Conservation (phyloP, 1,139 yeast species). For the Nakaseomyces sp. region DNA sequence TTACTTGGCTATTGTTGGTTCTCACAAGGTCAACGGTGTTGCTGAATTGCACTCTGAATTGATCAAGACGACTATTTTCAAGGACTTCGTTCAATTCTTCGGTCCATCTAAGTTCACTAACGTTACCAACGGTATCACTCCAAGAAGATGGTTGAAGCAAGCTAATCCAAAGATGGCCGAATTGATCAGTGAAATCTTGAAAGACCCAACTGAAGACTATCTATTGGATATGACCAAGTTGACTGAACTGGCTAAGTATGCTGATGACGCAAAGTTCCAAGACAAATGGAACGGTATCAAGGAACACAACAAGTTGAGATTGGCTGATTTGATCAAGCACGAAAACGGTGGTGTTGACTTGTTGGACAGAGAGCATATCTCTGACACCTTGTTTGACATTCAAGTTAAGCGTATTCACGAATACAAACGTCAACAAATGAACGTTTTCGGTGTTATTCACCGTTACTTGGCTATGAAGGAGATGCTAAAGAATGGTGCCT, state of each 20-base stretch:
- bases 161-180: constrained; percentile 76
- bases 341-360: constrained; percentile 58
- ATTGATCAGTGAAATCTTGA: constrained; percentile 59
- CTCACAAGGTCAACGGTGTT: constrained; percentile 91
- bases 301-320: constrained; percentile 55
- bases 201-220: constrained; percentile 53
- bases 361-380: constrained; percentile 38
- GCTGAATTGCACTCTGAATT: constrained; percentile 92
- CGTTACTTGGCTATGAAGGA: constrained; percentile 71
- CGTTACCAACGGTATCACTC: constrained; percentile 93
- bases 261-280: constrained; percentile 63
- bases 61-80: constrained; percentile 80
- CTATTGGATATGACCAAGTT: constrained; percentile 61
- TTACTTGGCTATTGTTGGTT: constrained; percentile 79
- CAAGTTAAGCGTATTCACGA: constrained; percentile 95
- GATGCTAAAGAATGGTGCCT: constrained; percentile 42
- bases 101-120: constrained; percentile 81
- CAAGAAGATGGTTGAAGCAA: constrained; percentile 93
- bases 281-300: constrained; percentile 66
- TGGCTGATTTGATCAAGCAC: constrained; percentile 61
- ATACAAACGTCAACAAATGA: constrained; percentile 90
- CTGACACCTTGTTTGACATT: constrained; percentile 72
- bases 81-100: constrained; percentile 75
- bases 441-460: constrained; percentile 80
- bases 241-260: constrained; percentile 57